Evolutionary conservation across 2,329 filamentous ascomycete species (phyloP), one percentile per base, ranked within the genome.

Genomic region (Aspergillus carbonarius): DNA sequence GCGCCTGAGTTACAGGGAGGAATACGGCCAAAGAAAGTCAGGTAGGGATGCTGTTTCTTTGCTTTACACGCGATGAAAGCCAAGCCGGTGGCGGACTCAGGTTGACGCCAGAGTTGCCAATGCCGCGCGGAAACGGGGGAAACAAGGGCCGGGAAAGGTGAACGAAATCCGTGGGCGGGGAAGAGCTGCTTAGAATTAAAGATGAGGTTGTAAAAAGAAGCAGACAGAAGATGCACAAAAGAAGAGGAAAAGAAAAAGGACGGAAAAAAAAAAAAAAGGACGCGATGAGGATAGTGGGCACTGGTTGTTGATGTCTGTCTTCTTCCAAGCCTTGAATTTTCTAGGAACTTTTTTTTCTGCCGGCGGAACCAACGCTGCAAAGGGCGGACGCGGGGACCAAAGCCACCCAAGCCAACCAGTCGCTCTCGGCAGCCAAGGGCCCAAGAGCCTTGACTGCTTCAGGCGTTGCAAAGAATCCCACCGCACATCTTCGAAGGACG

Each of bases 271-370:
- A 25, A 42, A 30, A 12, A 37, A 53, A 30, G 17, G 51, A 54
- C 37, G 35, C 25, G 44, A 25, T 5, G 25, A 32, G 25, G n/a
- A 48, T 12, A n/a, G 44, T 30, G 44, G 44, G 44, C 27, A 25
- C 20, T 9, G 42, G 32, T 51, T 40, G 18, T n/a, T 50, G 51
- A 48, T 48, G 44, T 46, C 42, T 44, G 40, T 44, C 40, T 27
- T 13, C 23, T 13, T 25, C 20, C 51, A 37, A 13, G 25, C 25
- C 56, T 54, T 59, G 46, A 42, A 42, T 42, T 60, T 55, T 62
- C 39, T 58, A 35, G 15, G 57, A 48, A 12, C 49, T 52, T 60
- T 63, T 62, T 67, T 67, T 68, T 67, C 66, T 68, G 66, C 66
- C 66, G 64, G 66, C 57, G 61, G 61, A 65, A 68, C 18, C 18